These are phyloP conservation scores for Cryptomeria japonica DNA, from an alignment of 75 land plant genomes.

Conservation along the genomic window DNA sequence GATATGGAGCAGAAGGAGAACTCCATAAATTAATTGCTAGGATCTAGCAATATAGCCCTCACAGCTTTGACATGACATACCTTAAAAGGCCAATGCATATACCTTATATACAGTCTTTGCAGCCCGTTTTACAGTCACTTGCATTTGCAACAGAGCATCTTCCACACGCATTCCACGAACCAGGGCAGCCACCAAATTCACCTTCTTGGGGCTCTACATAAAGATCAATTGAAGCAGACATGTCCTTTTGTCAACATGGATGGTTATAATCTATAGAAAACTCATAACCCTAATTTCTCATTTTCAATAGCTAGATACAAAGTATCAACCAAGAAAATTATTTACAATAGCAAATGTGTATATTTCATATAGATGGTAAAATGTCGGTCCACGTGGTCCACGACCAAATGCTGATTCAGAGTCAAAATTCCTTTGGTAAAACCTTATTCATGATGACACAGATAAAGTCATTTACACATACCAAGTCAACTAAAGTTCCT, in stretches of 20 bases:
- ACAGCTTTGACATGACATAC: not conserved
- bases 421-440: not conserved
- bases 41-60: not conserved
- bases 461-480: not conserved
- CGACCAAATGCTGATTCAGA: not conserved
- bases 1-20: not conserved
- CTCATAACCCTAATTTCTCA: not conserved
- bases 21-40: not conserved
- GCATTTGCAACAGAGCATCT: constrained; percentile 89
- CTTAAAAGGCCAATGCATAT: not conserved
- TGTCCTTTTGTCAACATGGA: not conserved
- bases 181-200: constrained; percentile 87
- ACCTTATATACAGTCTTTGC: constrained; percentile 91
- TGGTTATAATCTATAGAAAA: not conserved
- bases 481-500: not conserved
- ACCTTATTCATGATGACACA: not conserved
- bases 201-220: constrained; percentile 90
- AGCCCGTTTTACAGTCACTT: constrained; percentile 85
- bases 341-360: not conserved
- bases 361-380: not conserved
- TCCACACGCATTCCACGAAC: constrained; percentile 98
- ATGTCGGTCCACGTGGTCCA: not conserved
- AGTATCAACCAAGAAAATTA: not conserved
- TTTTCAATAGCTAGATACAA: not conserved
- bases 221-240: not conserved